Conservation (phyloP, 768 basidiomycete species). For the Agrocybe praecox region DNA sequence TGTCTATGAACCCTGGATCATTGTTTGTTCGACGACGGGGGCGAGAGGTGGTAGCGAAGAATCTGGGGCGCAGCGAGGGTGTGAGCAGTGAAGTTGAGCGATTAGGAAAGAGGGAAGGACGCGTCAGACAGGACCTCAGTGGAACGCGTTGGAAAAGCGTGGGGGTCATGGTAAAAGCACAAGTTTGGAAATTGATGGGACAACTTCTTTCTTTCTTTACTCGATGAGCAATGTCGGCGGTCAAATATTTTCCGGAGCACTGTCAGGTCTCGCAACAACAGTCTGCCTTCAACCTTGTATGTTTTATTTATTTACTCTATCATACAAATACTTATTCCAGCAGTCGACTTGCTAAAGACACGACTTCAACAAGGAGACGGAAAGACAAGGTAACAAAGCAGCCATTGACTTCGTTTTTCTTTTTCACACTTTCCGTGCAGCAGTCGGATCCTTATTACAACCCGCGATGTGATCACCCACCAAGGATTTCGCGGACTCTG, state of each 20-base stretch:
- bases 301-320: conserved; percentile 19
- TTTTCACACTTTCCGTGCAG: conserved; percentile 8
- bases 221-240: conserved; percentile 69
- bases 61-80: conserved; percentile 6
- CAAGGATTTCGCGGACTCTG: conserved; percentile 79
- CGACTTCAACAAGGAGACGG: conserved; percentile 83
- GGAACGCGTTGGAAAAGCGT: no score
- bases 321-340: background rate
- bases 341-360: conserved; percentile 93
- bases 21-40: conserved; percentile 1
- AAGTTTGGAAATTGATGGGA: background rate
- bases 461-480: conserved; percentile 57
- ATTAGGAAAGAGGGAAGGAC: background rate
- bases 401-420: background rate
- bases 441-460: conserved; percentile 48
- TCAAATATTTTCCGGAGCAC: conserved; percentile 70
- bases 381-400: conserved; percentile 34
- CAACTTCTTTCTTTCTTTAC: background rate
- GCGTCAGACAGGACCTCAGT: no score
- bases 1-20: conserved; percentile 46
- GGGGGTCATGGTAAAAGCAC: background rate
- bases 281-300: conserved; percentile 77
- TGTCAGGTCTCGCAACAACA: conserved; percentile 79
- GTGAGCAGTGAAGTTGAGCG: background rate
- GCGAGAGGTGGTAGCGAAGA: conserved; percentile 22